A percentile compares a stretch with the other conserved stretches of the same genome.
Conservation (phyloP, 2,329 filamentous ascomycete species). For the Alternaria ventricosa region DNA sequence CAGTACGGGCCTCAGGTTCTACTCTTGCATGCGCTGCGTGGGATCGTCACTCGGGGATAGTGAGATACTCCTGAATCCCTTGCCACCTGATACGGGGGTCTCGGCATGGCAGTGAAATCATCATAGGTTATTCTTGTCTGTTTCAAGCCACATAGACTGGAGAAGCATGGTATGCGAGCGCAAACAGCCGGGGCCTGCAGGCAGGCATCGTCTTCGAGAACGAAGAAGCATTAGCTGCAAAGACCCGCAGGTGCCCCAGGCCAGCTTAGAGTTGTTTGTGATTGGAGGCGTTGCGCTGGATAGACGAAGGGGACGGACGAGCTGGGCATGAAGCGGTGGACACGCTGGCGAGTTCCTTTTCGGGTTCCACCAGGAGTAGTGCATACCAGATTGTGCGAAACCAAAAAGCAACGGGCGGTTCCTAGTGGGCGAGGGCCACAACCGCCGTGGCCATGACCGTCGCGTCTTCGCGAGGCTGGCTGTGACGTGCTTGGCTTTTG, state of each 20-base stretch:
- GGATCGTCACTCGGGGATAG: slow-evolving; percentile 2
- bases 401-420: slow-evolving; percentile 7
- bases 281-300: slow-evolving; percentile 1
- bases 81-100: neutral
- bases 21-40: slow-evolving; percentile 5
- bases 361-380: neutral
- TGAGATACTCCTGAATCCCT: slow-evolving; percentile 1
- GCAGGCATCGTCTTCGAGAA: slow-evolving; percentile 22
- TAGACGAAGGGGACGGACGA: neutral
- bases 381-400: neutral
- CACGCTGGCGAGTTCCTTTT: slow-evolving; percentile 5
- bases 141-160: slow-evolving; percentile 15
- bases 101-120: slow-evolving; percentile 19
- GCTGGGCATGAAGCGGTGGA: neutral
- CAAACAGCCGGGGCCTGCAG: slow-evolving; percentile 21
- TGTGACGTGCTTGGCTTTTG: slow-evolving; percentile 1
- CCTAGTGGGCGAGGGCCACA: neutral
- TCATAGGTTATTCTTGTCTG: slow-evolving; percentile 8
- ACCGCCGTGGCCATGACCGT: neutral
- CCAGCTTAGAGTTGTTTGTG: neutral
- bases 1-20: slow-evolving; percentile 4
- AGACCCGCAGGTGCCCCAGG: slow-evolving; percentile 1
- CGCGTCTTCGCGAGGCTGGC: slow-evolving; percentile 3
- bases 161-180: slow-evolving; percentile 9
- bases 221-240: slow-evolving; percentile 12